These are phyloP conservation scores for Verticillium dahliae DNA, from an alignment of 2,329 filamentous ascomycete genomes.

Conservation along the genomic window DNA sequence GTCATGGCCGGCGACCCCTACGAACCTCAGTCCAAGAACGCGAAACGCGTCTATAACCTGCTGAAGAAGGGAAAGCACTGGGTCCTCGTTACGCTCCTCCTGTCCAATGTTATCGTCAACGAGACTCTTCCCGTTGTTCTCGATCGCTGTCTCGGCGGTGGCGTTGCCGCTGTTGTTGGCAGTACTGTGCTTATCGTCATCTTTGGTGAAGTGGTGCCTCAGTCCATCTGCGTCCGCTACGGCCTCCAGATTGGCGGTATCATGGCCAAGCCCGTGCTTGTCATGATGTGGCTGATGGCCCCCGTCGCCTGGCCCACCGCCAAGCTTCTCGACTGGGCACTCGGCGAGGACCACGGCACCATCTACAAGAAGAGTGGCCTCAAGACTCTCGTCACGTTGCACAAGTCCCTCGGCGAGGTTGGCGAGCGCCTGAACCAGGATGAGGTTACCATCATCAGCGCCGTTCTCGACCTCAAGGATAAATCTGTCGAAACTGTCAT, in stretches of 20 bases:
- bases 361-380: conserved; percentile 97
- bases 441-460: conserved; percentile 97
- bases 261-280: conserved; percentile 82
- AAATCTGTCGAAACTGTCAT: conserved; percentile 94
- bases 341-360: conserved; percentile 85
- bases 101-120: conserved; percentile 97
- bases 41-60: conserved; percentile 70
- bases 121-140: conserved; percentile 93
- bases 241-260: conserved; percentile 90
- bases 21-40: conserved; percentile 80
- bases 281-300: conserved; percentile 86
- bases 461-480: conserved; percentile 91
- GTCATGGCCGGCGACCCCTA: conserved; percentile 83
- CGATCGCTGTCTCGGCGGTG: conserved; percentile 87
- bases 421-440: conserved; percentile 91
- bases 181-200: conserved; percentile 96
- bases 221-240: conserved; percentile 93
- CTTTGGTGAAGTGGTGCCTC: conserved; percentile 93
- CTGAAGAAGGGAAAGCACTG: conserved; percentile 91
- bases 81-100: conserved; percentile 88
- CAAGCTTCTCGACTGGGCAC: conserved; percentile 86
- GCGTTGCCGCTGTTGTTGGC: conserved; percentile 87
- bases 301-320: conserved; percentile 92
- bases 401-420: conserved; percentile 82
- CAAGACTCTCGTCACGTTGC: conserved; percentile 91